A percentile compares a stretch with the other conserved stretches of the same genome.
Conservation (phyloP, 345 rosid species). For the Ceriops tagal region DNA sequence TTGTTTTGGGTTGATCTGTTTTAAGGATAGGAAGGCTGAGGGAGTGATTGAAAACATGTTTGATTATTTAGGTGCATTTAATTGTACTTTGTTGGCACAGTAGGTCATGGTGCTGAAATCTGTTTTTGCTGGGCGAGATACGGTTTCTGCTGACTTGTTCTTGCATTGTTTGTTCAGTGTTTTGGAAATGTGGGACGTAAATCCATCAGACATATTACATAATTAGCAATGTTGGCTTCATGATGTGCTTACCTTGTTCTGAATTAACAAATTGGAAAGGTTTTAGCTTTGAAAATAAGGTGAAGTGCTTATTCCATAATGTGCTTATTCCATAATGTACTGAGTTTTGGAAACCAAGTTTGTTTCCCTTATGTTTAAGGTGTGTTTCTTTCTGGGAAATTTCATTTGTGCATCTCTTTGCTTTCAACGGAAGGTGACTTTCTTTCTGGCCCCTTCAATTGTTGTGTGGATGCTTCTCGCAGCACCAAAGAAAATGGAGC, state of each 20-base stretch:
- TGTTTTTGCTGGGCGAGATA: background rate
- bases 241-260: background rate
- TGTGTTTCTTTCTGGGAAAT: too few species aligned
- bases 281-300: background rate
- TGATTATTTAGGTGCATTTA: background rate
- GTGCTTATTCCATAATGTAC: background rate
- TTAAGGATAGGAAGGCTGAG: background rate
- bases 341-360: too few species aligned
- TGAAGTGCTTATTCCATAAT: background rate
- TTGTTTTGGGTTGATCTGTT: background rate
- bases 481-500: too few species aligned
- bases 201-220: background rate
- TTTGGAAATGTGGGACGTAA: background rate
- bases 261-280: background rate
- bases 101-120: background rate
- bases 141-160: background rate
- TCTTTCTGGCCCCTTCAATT: too few species aligned
- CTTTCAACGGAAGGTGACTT: too few species aligned
- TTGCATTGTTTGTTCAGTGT: background rate
- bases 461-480: too few species aligned
- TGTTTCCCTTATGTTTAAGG: too few species aligned
- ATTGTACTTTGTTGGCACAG: background rate
- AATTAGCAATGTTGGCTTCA: too few species aligned
- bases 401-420: too few species aligned
- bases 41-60: too few species aligned